phyloP scores from a whole-genome alignment of 1,284 basidiomycete genomes.

The Gomphus sp. region DNA sequence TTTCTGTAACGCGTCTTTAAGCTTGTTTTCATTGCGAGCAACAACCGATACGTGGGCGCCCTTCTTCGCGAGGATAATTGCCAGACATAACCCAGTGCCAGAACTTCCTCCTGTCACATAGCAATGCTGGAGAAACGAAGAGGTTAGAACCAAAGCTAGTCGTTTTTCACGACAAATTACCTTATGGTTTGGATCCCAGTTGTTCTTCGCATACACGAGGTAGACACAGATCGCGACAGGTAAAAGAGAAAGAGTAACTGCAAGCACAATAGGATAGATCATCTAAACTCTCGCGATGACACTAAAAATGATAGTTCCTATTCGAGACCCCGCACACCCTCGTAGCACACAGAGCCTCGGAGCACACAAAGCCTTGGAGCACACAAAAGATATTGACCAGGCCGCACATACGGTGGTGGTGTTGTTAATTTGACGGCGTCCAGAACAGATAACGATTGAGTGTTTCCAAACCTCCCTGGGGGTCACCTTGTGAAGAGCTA shows the following conservation, averaged over 20 bases:
- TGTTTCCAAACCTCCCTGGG: too few species aligned
- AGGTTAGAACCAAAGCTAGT: not conserved
- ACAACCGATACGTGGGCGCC: constrained; percentile 81
- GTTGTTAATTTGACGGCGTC: too few species aligned
- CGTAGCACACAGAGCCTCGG: too few species aligned
- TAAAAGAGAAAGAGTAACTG: not conserved
- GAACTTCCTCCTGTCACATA: constrained; percentile 53
- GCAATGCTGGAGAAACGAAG: not conserved
- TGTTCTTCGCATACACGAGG: constrained; percentile 14
- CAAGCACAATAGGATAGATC: not conserved
- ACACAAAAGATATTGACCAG: too few species aligned
- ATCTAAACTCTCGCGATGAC: not conserved
- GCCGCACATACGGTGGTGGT: too few species aligned
- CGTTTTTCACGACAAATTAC: constrained; percentile 11
- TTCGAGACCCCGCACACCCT: too few species aligned
- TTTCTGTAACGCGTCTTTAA: constrained; percentile 47
- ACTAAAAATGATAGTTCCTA: too few species aligned
- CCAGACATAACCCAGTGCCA: constrained; percentile 71
- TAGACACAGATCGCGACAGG: not conserved
- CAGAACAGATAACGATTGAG: too few species aligned
- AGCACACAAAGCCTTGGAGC: too few species aligned
- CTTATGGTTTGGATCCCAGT: constrained; percentile 23
- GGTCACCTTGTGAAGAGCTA: too few species aligned
- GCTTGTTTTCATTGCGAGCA: constrained; percentile 55
- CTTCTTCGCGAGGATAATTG: constrained; percentile 53